Percentiles rank a stretch among this genome's conserved stretches.
Evolutionary conservation across 1,284 basidiomycete species (phyloP).

Genomic region (Pyrrhoderma lamaoense): DNA sequence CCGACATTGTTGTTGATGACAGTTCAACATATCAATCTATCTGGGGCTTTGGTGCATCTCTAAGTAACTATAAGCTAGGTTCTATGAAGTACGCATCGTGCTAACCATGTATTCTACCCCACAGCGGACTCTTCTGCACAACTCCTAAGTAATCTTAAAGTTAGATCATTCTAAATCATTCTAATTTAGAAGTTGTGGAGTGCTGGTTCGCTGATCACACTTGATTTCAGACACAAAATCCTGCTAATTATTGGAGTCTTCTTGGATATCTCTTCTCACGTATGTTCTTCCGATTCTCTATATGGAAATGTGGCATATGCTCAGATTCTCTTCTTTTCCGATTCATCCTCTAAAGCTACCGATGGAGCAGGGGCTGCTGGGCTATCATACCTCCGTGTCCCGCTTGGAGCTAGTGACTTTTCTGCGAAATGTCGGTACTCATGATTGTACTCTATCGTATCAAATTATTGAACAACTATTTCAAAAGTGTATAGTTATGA

Average conservation of each 20-base stretch:
- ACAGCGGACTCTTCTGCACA: conserved; percentile 47
- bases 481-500: conserved; percentile 39
- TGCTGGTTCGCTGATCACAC: neutral
- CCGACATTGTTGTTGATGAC: conserved; percentile 43
- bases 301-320: neutral
- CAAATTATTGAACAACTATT: neutral
- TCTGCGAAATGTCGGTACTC: conserved; percentile 34
- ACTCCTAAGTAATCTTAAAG: conserved; percentile 44
- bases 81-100: neutral
- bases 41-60: conserved; percentile 42
- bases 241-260: conserved; percentile 39
- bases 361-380: conserved; percentile 45
- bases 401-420: conserved; percentile 50
- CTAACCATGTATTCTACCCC: neutral
- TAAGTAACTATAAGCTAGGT: conserved; percentile 30
- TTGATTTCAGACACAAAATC: conserved; percentile 30
- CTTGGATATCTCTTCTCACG: conserved; percentile 40
- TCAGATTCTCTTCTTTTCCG: neutral
- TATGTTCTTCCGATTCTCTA: conserved; percentile 17
- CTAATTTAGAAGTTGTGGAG: neutral
- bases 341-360: conserved; percentile 31
- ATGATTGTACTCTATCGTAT: neutral
- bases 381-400: conserved; percentile 42
- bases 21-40: conserved; percentile 37
- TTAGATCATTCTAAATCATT: conserved; percentile 17